Evolutionary conservation across 371 early-diverging fungal genomes (phyloP).

Genomic region (Gilbertella persicaria): DNA sequence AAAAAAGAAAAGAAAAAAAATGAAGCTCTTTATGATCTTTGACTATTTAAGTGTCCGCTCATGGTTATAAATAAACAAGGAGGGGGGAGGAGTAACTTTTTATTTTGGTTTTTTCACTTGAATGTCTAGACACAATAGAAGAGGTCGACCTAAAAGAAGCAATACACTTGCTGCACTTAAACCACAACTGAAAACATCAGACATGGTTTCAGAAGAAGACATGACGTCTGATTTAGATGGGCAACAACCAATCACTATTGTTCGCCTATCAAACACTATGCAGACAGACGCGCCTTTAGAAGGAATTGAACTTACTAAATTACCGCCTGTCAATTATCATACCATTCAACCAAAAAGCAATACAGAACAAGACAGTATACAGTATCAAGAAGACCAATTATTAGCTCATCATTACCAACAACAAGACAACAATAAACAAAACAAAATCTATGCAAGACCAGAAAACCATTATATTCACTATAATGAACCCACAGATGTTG

Average conservation of each 20-base stretch:
- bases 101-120: too few relatives aligned
- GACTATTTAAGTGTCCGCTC: too few relatives aligned
- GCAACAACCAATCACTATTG: not conserved
- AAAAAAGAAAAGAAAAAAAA: not conserved
- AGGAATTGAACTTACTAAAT: too few relatives aligned
- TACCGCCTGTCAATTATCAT: too few relatives aligned
- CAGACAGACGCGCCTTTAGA: too few relatives aligned
- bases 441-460: slow-evolving; percentile 29
- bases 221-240: not conserved
- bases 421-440: not conserved
- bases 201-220: not conserved
- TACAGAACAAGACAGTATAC: not conserved
- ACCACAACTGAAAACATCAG: not conserved
- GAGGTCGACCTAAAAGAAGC: not conserved
- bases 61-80: too few relatives aligned
- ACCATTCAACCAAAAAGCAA: not conserved
- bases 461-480: slow-evolving; percentile 61
- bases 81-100: too few relatives aligned
- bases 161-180: not conserved
- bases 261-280: too few relatives aligned
- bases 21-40: too few relatives aligned
- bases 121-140: not conserved
- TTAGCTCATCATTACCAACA: not conserved
- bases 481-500: slow-evolving; percentile 80
- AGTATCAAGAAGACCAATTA: slow-evolving; percentile 8